phyloP scores from a whole-genome alignment of 2,329 filamentous ascomycete genomes.

The Phaeosphaeriaceae sp. region DNA sequence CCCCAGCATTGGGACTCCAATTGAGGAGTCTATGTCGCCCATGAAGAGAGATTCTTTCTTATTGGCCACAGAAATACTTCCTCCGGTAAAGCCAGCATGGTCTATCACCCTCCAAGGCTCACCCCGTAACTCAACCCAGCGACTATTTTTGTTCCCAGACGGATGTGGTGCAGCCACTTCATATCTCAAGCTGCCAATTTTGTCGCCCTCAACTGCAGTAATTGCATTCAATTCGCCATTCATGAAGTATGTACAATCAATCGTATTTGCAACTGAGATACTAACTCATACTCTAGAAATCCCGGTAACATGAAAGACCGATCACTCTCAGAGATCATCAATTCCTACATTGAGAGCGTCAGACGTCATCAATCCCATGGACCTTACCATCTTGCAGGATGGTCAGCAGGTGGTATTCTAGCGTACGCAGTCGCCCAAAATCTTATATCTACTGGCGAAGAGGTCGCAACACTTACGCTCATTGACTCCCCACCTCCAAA shows the following conservation, averaged over 20 bases:
- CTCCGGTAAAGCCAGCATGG: conserved; percentile 5
- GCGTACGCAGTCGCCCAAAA: conserved; percentile 42
- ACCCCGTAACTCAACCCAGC: conserved; percentile 33
- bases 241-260: conserved; percentile 29
- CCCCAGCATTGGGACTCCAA: conserved; percentile 19
- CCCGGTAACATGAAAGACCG: conserved; percentile 35
- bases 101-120: conserved; percentile 56
- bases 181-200: conserved; percentile 46
- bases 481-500: conserved; percentile 23
- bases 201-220: conserved; percentile 49
- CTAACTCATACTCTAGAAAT: conserved; percentile 28
- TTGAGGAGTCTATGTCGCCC: conserved; percentile 1
- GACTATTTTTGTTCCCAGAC: conserved; percentile 57
- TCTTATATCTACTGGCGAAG: conserved; percentile 22
- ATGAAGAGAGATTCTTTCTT: conserved; percentile 10
- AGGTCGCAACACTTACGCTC: conserved; percentile 28
- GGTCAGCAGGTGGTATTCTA: conserved; percentile 48
- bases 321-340: conserved; percentile 39
- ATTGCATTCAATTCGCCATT: conserved; percentile 58
- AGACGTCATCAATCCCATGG: conserved; percentile 49
- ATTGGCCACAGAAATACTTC: background rate
- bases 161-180: conserved; percentile 56
- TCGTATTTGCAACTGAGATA: background rate
- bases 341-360: conserved; percentile 53
- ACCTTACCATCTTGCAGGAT: conserved; percentile 49